phyloP scores from a whole-genome alignment of 306 rosid genomes.

The Pterocarpus santalinus region DNA sequence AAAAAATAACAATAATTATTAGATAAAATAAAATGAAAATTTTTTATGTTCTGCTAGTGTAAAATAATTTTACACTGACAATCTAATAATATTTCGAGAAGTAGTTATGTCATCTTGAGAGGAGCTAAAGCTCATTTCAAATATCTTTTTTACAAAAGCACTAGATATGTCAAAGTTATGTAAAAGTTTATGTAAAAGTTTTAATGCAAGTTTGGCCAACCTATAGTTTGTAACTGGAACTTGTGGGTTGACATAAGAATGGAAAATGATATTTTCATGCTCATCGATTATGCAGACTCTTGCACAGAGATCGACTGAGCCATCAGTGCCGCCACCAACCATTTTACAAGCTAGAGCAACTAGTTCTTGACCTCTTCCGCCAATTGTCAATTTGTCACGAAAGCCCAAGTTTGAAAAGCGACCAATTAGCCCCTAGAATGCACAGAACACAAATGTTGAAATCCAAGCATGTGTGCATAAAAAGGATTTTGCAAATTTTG shows the following conservation, averaged over 20 bases:
- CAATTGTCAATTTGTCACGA: constrained; percentile 67
- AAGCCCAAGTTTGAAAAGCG: constrained; percentile 80
- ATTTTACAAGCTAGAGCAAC: constrained; percentile 93
- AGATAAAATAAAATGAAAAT: too few species aligned
- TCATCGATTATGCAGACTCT: constrained; percentile 89
- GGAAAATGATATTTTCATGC: constrained; percentile 79
- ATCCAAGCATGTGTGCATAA: background rate
- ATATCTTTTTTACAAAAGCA: too few species aligned
- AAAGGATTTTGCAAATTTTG: background rate
- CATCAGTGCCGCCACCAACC: constrained; percentile 97
- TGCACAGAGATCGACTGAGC: constrained; percentile 87
- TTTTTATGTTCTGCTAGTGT: too few species aligned
- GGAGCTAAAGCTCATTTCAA: too few species aligned
- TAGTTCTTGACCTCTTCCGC: constrained; percentile 69
- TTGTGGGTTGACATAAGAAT: constrained; percentile 80
- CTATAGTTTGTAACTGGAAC: constrained; percentile 83
- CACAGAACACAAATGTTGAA: background rate
- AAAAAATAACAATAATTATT: too few species aligned
- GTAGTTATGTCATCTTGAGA: too few species aligned
- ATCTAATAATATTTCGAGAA: too few species aligned
- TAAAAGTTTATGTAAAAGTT: too few species aligned
- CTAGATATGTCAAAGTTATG: too few species aligned
- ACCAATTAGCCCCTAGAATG: constrained; percentile 65
- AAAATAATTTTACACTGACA: too few species aligned
- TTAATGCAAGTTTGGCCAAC: constrained; percentile 34